Evolutionary conservation across 2,329 filamentous ascomycete species (phyloP), one percentile per base, ranked within the genome.

Genomic region (Parasarocladium wereldwijsianum): DNA sequence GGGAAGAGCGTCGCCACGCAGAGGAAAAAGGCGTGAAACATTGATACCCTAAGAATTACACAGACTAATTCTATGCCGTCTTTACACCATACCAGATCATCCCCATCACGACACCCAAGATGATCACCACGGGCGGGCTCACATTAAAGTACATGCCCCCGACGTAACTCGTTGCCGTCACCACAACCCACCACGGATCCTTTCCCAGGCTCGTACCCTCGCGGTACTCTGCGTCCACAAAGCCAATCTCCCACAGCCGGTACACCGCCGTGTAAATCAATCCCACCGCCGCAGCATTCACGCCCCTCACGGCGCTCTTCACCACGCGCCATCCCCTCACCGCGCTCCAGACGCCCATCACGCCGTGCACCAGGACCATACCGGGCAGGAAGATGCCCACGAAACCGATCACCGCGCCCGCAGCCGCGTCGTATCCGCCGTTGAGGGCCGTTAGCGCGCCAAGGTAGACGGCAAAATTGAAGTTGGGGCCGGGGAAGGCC

Each of bases 231-330:
- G 58, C 48, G 12, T 61, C 63, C 17, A 74, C 44, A 37, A 60
- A 70, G 1, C 70, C 70, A 38, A 73, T 64, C 47, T 70, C 55
- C 64, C 65, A 72, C 11, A 73, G 46, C 10, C 66, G 52, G 37
- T 74, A 74, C 3, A 74, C 67, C 2, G 69, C 70, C 2, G 69
- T 73, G 34, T 68, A 74, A 1, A 74, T 63, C 26, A 74, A 38
- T 0, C 69, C 69, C 2, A 74, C 64, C 0, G 70, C 70, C 0
- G 55, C 56, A 1, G 69, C 66, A 43, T 73, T 73, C 14, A 72
- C 46, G 0, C 70, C 68, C 8, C 66, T 43, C 12, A 36, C 27
- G 5, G 23, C 21, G 9, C 22, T 55, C 31, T 52, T 57, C 5
- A 70, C 61, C 41, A 52, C 52, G 8, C 52, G 49, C 32, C 47